Percentiles rank a stretch among this genome's conserved stretches.
Conservation (phyloP, 306 rosid species). For the Castanea mollissima region DNA sequence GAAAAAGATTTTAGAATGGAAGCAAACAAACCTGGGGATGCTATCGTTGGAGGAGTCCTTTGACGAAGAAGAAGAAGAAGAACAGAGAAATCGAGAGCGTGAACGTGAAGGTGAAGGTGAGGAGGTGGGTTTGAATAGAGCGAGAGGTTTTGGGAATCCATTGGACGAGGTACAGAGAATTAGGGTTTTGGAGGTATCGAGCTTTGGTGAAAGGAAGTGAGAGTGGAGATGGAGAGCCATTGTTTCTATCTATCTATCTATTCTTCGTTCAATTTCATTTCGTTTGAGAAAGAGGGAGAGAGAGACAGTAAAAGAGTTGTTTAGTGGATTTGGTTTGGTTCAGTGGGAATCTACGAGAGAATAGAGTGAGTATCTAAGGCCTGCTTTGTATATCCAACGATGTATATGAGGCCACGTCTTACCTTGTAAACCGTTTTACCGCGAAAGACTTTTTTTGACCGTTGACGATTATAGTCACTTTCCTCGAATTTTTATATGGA, state of each 20-base stretch:
- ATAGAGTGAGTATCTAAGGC: no score
- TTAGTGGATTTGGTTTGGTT: neutral
- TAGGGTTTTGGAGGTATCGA: slow-evolving; percentile 21
- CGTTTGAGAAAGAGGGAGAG: neutral
- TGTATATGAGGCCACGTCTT: no score
- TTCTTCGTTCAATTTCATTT: slow-evolving; percentile 1
- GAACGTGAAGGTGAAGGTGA: slow-evolving; percentile 27
- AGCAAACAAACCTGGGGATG: slow-evolving; percentile 47
- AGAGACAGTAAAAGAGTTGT: neutral
- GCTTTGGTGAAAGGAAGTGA: slow-evolving; percentile 32
- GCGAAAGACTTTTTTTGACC: no score
- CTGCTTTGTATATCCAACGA: no score
- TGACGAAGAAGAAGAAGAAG: slow-evolving; percentile 51
- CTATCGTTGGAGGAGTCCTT: slow-evolving; percentile 53
- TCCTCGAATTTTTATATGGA: no score
- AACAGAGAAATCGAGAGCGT: slow-evolving; percentile 34
- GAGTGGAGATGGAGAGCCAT: slow-evolving; percentile 54
- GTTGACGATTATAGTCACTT: no score
- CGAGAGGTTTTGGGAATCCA: slow-evolving; percentile 21
- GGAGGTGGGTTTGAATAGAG: slow-evolving; percentile 27
- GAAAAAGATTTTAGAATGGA: neutral
- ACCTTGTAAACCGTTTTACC: no score
- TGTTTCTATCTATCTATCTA: neutral
- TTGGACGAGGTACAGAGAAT: slow-evolving; percentile 14
- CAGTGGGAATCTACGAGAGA: neutral